These are phyloP conservation scores for Fusarium domesticum DNA, from an alignment of 2,329 filamentous ascomycete genomes.

Conservation along the genomic window DNA sequence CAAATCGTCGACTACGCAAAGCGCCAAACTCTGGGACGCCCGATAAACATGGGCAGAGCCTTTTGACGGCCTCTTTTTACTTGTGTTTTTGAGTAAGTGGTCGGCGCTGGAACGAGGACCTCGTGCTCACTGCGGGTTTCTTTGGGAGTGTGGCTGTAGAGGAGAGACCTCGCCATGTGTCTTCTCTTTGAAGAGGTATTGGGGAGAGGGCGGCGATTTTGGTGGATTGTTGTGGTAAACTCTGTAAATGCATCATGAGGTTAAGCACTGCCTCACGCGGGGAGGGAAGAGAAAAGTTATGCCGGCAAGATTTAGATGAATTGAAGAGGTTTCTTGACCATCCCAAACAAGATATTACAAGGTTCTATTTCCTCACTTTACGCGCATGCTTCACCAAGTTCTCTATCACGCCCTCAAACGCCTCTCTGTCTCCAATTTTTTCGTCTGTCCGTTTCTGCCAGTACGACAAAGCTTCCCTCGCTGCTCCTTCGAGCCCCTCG, in stretches of 20 bases:
- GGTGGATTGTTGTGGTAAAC: slow-evolving; percentile 21
- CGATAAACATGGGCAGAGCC: slow-evolving; percentile 16
- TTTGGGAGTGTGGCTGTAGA: slow-evolving; percentile 16
- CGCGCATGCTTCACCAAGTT: slow-evolving; percentile 90
- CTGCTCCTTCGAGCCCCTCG: slow-evolving; percentile 65
- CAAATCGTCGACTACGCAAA: slow-evolving; percentile 22
- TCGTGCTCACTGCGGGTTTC: slow-evolving; percentile 25
- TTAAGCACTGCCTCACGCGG: slow-evolving; percentile 18
- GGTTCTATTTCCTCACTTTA: slow-evolving; percentile 69
- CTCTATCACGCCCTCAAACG: slow-evolving; percentile 95
- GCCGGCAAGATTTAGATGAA: slow-evolving; percentile 19
- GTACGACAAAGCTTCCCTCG: slow-evolving; percentile 77
- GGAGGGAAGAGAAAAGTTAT: slow-evolving; percentile 19
- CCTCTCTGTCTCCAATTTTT: slow-evolving; percentile 84
- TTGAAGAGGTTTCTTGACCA: slow-evolving; percentile 21
- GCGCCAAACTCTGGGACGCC: slow-evolving; percentile 21
- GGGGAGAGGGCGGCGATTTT: slow-evolving; percentile 9
- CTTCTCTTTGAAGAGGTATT: slow-evolving; percentile 4
- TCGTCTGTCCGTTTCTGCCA: slow-evolving; percentile 86
- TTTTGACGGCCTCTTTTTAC: slow-evolving; percentile 14
- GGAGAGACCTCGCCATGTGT: slow-evolving; percentile 9
- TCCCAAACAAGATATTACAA: slow-evolving; percentile 13
- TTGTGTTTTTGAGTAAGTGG: slow-evolving; percentile 24
- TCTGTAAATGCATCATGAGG: slow-evolving; percentile 28
- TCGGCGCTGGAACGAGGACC: slow-evolving; percentile 27